Percentiles rank a stretch among this genome's conserved stretches.
phyloP scores from a whole-genome alignment of 2,329 filamentous ascomycete genomes.

The Nemania sp. region DNA sequence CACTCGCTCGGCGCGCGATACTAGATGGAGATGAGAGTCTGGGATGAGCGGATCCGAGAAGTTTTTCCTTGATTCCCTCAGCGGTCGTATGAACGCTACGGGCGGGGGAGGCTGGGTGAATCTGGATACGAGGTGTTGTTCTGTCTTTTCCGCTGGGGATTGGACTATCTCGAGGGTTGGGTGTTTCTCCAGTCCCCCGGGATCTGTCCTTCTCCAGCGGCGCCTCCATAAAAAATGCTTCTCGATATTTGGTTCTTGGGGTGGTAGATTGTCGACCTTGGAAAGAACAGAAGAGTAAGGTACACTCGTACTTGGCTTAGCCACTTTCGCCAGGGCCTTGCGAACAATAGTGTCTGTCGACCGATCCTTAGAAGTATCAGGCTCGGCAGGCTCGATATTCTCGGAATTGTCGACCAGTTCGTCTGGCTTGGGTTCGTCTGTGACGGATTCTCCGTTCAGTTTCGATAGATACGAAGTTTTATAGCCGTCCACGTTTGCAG shows the following conservation, averaged over 20 bases:
- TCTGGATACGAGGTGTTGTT: conserved; percentile 24
- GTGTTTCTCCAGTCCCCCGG: conserved; percentile 28
- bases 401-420: conserved; percentile 16
- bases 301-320: neutral
- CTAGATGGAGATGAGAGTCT: conserved; percentile 35
- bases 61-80: conserved; percentile 26
- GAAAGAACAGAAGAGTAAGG: conserved; percentile 18
- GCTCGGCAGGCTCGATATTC: conserved; percentile 15
- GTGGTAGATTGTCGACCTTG: conserved; percentile 10
- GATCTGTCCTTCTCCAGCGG: conserved; percentile 35
- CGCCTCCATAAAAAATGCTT: conserved; percentile 43
- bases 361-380: conserved; percentile 10
- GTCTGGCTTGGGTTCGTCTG: conserved; percentile 8
- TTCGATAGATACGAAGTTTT: conserved; percentile 33
- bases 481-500: conserved; percentile 13
- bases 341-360: conserved; percentile 40
- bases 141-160: conserved; percentile 27
- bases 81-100: neutral
- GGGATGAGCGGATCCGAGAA: conserved; percentile 38
- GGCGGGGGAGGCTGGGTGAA: conserved; percentile 16
- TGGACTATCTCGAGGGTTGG: conserved; percentile 18
- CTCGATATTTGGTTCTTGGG: conserved; percentile 26
- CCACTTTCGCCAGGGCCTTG: conserved; percentile 25
- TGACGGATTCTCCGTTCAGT: conserved; percentile 3
- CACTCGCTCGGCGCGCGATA: conserved; percentile 22